phyloP scores from a whole-genome alignment of 2,329 filamentous ascomycete genomes.

The Cordyceps sp. region DNA sequence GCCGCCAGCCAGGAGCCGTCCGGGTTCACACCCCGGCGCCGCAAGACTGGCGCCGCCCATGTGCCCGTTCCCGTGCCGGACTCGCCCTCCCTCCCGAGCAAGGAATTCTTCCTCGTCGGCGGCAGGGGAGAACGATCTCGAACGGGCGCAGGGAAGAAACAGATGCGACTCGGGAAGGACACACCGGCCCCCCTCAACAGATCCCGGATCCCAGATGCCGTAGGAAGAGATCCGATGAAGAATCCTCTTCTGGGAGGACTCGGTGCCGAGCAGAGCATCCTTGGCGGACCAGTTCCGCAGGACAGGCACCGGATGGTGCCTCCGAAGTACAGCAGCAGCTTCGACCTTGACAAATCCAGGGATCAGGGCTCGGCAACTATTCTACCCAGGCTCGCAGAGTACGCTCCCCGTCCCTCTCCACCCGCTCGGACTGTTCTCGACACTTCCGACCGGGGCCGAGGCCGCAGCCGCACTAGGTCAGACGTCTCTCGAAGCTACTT shows the following conservation, averaged over 20 bases:
- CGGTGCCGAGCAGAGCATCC: too few relatives aligned
- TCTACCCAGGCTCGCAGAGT: constrained; percentile 4
- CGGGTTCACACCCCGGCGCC: not conserved
- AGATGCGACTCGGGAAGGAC: too few relatives aligned
- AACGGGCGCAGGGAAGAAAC: too few relatives aligned
- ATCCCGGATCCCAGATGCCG: too few relatives aligned
- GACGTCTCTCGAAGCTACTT: not conserved
- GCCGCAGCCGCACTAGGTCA: not conserved
- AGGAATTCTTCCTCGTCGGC: not conserved
- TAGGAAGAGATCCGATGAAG: too few relatives aligned
- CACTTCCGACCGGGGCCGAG: not conserved
- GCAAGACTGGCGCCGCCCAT: not conserved
- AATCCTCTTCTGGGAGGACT: too few relatives aligned
- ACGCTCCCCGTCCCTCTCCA: too few relatives aligned
- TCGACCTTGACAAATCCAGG: constrained; percentile 7
- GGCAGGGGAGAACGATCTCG: not conserved
- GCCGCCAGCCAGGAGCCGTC: not conserved
- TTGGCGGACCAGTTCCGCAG: too few relatives aligned
- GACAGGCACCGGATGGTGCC: not conserved
- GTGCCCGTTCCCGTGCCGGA: not conserved
- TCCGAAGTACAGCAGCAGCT: constrained; percentile 6
- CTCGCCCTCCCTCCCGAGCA: constrained; percentile 2
- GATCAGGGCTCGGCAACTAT: constrained; percentile 8
- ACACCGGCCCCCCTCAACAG: too few relatives aligned
- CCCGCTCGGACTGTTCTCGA: too few relatives aligned